Evolutionary conservation across 2,329 filamentous ascomycete genomes (phyloP).

Genomic region (Diaporthe velutina): DNA sequence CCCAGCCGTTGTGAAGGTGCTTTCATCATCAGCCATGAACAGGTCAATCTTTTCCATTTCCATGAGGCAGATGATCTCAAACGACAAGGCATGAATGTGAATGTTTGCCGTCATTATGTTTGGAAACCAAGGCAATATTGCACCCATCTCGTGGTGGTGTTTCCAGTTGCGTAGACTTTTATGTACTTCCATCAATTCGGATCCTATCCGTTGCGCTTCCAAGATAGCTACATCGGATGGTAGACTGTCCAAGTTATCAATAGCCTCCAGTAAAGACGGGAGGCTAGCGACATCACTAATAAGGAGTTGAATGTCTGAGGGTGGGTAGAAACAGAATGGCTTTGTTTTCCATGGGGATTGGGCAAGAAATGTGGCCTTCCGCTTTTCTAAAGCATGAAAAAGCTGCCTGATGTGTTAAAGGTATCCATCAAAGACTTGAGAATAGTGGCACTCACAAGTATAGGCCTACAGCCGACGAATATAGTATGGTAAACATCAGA

Average conservation of each 20-base stretch:
- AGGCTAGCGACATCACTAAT: not conserved
- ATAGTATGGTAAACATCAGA: not conserved
- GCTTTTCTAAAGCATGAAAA: slow-evolving; percentile 8
- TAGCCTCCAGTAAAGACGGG: not conserved
- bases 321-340: not conserved
- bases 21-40: not conserved
- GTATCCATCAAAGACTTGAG: not conserved
- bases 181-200: not conserved
- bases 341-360: not conserved
- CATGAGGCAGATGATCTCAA: not conserved
- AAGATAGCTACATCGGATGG: not conserved
- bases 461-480: slow-evolving; percentile 6
- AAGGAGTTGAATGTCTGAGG: slow-evolving; percentile 6
- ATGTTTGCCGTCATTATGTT: not conserved
- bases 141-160: not conserved
- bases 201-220: not conserved
- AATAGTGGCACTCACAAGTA: not conserved
- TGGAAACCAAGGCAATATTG: not conserved
- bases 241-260: not conserved
- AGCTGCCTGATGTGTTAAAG: not conserved
- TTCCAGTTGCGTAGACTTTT: not conserved
- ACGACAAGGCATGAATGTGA: not conserved
- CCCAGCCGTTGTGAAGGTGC: not conserved
- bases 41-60: not conserved
- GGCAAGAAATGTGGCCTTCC: not conserved